Evolutionary conservation across 2,329 filamentous ascomycete species (phyloP).

Genomic region (Fonsecaea pugnacius): DNA sequence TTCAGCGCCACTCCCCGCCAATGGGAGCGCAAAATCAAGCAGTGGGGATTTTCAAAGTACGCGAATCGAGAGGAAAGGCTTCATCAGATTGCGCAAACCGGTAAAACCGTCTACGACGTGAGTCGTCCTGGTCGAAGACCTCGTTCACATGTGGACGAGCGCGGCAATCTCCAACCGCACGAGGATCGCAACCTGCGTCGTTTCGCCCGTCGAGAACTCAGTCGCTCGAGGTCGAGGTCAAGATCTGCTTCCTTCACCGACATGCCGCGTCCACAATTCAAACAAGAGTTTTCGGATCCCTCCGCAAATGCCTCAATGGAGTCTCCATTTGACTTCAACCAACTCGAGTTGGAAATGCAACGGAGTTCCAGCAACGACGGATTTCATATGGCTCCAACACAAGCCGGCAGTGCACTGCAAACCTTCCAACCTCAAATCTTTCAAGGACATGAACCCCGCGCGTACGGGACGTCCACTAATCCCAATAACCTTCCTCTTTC

Average conservation of each 20-base stretch:
- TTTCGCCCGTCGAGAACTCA: constrained; percentile 36
- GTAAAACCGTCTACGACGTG: constrained; percentile 34
- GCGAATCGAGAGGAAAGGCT: constrained; percentile 34
- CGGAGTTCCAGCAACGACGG: constrained; percentile 21
- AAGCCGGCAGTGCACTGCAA: constrained; percentile 13
- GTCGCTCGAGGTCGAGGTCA: constrained; percentile 32
- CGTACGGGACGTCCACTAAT: constrained; percentile 12
- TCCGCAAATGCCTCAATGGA: constrained; percentile 16
- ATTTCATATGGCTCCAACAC: constrained; percentile 17
- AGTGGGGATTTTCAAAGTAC: constrained; percentile 37
- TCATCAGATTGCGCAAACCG: constrained; percentile 31
- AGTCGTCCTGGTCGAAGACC: constrained; percentile 34
- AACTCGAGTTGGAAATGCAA: constrained; percentile 18
- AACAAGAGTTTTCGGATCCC: constrained; percentile 24
- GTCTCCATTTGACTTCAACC: constrained; percentile 28
- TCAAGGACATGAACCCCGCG: constrained; percentile 9
- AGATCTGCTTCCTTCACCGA: constrained; percentile 30
- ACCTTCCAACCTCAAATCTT: constrained; percentile 21
- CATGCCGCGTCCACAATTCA: constrained; percentile 17
- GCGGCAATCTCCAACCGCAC: constrained; percentile 28
- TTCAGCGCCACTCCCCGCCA: constrained; percentile 37
- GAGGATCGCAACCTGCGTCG: constrained; percentile 37
- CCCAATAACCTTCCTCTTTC: constrained; percentile 12
- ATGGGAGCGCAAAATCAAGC: constrained; percentile 38
- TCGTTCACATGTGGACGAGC: constrained; percentile 29